phyloP scores from a whole-genome alignment of 2,329 filamentous ascomycete species.

The Hypoxylon sp. region DNA sequence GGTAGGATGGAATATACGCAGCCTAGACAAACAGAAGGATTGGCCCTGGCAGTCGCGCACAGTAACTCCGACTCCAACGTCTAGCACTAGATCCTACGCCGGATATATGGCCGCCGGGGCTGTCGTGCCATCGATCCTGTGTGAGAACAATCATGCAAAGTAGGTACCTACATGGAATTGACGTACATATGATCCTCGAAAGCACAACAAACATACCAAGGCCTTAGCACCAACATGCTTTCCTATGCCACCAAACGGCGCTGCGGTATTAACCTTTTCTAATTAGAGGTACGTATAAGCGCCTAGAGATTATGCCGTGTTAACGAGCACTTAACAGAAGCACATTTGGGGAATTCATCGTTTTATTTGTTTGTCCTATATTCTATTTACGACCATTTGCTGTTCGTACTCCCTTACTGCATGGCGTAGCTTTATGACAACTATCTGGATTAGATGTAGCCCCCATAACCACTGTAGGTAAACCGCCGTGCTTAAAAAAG shows the following conservation, averaged over 20 bases:
- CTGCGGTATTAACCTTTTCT: constrained; percentile 6
- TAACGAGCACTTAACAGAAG: background rate
- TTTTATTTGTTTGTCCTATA: constrained; percentile 21
- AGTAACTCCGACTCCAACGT: constrained; percentile 7
- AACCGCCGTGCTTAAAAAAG: background rate
- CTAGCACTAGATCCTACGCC: constrained; percentile 21
- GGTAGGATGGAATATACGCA: background rate
- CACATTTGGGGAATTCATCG: background rate
- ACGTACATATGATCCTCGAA: background rate
- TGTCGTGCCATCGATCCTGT: constrained; percentile 18
- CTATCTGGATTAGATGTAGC: background rate
- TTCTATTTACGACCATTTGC: constrained; percentile 9
- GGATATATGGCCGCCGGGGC: constrained; percentile 10
- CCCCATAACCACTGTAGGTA: background rate
- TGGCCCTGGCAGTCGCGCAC: constrained; percentile 2
- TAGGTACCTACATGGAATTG: constrained; percentile 3
- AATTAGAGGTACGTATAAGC: constrained; percentile 1
- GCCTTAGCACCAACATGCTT: background rate
- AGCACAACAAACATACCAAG: constrained; percentile 1
- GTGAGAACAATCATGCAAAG: constrained; percentile 11
- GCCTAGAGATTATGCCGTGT: background rate
- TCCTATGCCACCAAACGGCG: background rate
- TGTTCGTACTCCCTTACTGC: constrained; percentile 8
- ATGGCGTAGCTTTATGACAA: background rate
- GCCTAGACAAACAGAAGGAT: constrained; percentile 21